Conservation (phyloP, 768 basidiomycete species). For the Xerocomellus chrysenteron region DNA sequence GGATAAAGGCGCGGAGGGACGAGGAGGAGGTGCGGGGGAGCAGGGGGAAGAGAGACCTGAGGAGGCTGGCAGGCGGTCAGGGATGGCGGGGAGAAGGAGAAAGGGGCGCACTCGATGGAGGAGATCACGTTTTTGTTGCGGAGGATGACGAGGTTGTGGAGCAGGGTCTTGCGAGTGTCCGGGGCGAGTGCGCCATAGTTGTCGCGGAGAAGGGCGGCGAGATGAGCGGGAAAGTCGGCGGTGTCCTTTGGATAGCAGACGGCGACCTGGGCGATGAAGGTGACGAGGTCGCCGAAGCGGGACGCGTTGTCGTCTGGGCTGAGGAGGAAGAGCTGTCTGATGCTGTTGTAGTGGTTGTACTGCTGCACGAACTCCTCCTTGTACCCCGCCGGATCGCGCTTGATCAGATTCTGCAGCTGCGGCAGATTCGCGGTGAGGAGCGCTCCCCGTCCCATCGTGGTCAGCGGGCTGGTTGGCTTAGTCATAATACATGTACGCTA, state of each 20-base stretch:
- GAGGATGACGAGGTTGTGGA: conserved; percentile 91
- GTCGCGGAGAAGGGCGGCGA: conserved; percentile 76
- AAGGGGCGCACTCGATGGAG: conserved; percentile 76
- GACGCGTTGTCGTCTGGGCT: conserved; percentile 83
- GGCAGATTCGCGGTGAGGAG: conserved; percentile 88
- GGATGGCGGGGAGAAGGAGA: background rate
- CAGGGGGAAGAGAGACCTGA: conserved; percentile 90
- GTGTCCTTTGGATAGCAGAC: conserved; percentile 90
- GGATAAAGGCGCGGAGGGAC: conserved; percentile 78
- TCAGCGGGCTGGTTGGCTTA: conserved; percentile 7
- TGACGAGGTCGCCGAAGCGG: conserved; percentile 82
- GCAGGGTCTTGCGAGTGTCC: conserved; percentile 80
- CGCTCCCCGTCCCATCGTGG: conserved; percentile 6
- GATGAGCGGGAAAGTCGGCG: conserved; percentile 75
- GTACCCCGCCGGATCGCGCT: conserved; percentile 86
- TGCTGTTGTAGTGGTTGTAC: conserved; percentile 92
- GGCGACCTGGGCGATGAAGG: conserved; percentile 83
- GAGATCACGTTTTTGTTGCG: conserved; percentile 90
- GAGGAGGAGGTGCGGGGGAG: conserved; percentile 92
- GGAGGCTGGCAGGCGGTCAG: conserved; percentile 52
- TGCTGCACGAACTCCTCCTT: conserved; percentile 95
- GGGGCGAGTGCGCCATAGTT: conserved; percentile 71
- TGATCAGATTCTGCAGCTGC: conserved; percentile 95
- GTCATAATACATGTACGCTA: conserved; percentile 16
- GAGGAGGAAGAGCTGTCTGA: conserved; percentile 79